Evolutionary conservation across 345 rosid species (phyloP).

Genomic region (Cardiospermum halicacabum): DNA sequence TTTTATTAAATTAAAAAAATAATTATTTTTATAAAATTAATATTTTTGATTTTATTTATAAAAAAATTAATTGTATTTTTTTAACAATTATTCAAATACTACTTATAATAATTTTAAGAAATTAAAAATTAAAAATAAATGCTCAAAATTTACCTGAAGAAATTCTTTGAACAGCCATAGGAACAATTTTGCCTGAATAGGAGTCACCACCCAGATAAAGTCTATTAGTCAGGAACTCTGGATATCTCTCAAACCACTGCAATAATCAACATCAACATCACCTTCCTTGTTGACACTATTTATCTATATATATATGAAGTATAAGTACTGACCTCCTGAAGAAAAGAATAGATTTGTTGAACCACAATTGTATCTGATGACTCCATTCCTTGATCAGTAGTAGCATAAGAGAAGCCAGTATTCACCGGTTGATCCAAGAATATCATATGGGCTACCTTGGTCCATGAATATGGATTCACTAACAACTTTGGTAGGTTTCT

Average conservation of each 20-base stretch:
- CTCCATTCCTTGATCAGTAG: slow-evolving; percentile 9
- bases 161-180: slow-evolving; percentile 13
- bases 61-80: too few species aligned
- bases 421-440: slow-evolving; percentile 32
- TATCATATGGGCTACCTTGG: slow-evolving; percentile 31
- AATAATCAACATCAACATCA: neutral
- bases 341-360: slow-evolving; percentile 13
- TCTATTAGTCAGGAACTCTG: slow-evolving; percentile 23
- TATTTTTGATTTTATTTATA: too few species aligned
- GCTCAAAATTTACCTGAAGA: slow-evolving; percentile 19
- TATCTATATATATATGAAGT: too few species aligned
- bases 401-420: slow-evolving; percentile 34
- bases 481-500: slow-evolving; percentile 33
- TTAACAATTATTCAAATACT: too few species aligned
- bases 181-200: slow-evolving; percentile 41
- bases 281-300: too few species aligned
- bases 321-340: slow-evolving; percentile 27
- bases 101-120: too few species aligned
- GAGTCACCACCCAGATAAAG: slow-evolving; percentile 44
- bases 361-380: slow-evolving; percentile 16
- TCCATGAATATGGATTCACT: slow-evolving; percentile 32
- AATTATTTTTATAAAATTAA: too few species aligned
- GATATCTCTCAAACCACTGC: slow-evolving; percentile 40
- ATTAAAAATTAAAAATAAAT: too few species aligned
- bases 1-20: too few species aligned